Evolutionary conservation across 2,329 filamentous ascomycete species (phyloP), one percentile per base, ranked within the genome.

Genomic region (Fusarium sarcochroum): DNA sequence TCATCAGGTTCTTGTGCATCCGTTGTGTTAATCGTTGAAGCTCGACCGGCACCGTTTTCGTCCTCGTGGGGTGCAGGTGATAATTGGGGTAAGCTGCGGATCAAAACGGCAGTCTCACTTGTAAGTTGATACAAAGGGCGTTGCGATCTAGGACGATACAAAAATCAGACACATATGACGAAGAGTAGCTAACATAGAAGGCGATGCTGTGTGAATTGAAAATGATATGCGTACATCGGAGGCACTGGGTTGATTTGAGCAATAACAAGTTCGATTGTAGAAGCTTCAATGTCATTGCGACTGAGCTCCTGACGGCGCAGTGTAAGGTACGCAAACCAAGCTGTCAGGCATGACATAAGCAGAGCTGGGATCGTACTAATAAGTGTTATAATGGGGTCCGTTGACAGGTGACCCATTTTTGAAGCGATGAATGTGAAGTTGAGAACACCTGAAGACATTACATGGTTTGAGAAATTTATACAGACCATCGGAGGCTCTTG

Each of bases 51-150:
- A 15, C 15, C 14, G 34, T 44, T 18, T 20, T 15, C 17, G 3
- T 18, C 4, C 4, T 8, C 27, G 7, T 13, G 18, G 4, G 8
- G 17, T 5, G 6, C 3, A 21, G 34, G 40, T 17, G 50, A 37
- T 0, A 38, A 13, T 5, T n/a, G 38, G 15, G 17, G 48, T 7
- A 20, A n/a, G 5, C 35, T 7, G 4, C 17, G 17, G 13, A 7
- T 6, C 4, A 8, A 7, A 2, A n/a, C 8, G 7, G 11, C 3
- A 4, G 3, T 13, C 0, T 30, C 27, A 30, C 2, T 32, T 20
- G 44, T 8, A 2, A 15, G 2, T 17, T 14, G 7, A 7, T 27
- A 25, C 14, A 3, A 32, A 1, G 15, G 3, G 9, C 7, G 15
- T 10, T 15, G 17, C 17, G 34, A 21, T 6, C 14, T 32, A n/a